phyloP scores from a whole-genome alignment of 176 grass and related monocot species.

The Melocanna baccifera region DNA sequence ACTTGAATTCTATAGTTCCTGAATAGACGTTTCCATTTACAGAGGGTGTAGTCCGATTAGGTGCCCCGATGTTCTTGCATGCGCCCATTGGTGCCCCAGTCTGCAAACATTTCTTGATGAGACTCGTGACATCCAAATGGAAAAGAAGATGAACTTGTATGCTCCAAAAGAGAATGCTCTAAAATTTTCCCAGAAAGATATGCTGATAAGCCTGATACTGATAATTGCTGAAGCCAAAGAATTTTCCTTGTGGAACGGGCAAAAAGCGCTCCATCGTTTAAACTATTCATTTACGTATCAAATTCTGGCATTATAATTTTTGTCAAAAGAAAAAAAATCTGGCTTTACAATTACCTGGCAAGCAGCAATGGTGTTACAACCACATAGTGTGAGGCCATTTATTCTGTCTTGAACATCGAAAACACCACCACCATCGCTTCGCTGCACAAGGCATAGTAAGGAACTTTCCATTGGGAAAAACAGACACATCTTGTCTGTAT shows the following conservation, averaged over 20 bases:
- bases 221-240: background rate
- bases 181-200: background rate
- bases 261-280: background rate
- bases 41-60: slow-evolving; percentile 40
- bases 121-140: background rate
- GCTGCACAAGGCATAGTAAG: slow-evolving; percentile 51
- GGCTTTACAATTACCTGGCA: slow-evolving; percentile 62
- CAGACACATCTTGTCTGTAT: background rate
- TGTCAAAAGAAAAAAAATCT: background rate
- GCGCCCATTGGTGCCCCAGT: slow-evolving; percentile 43
- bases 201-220: background rate
- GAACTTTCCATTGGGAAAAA: background rate
- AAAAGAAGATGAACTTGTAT: background rate
- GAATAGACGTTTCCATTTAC: slow-evolving; percentile 59
- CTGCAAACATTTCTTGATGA: slow-evolving; percentile 38
- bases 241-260: background rate
- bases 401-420: slow-evolving; percentile 93
- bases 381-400: slow-evolving; percentile 78
- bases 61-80: slow-evolving; percentile 51
- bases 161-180: background rate
- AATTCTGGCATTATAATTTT: background rate
- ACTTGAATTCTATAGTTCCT: slow-evolving; percentile 67
- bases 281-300: background rate
- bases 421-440: slow-evolving; percentile 79
- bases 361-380: slow-evolving; percentile 65